A percentile compares a stretch with the other conserved stretches of the same genome.
phyloP scores from a whole-genome alignment of 2,329 filamentous ascomycete genomes.

The Ophiosphaerella korrae region DNA sequence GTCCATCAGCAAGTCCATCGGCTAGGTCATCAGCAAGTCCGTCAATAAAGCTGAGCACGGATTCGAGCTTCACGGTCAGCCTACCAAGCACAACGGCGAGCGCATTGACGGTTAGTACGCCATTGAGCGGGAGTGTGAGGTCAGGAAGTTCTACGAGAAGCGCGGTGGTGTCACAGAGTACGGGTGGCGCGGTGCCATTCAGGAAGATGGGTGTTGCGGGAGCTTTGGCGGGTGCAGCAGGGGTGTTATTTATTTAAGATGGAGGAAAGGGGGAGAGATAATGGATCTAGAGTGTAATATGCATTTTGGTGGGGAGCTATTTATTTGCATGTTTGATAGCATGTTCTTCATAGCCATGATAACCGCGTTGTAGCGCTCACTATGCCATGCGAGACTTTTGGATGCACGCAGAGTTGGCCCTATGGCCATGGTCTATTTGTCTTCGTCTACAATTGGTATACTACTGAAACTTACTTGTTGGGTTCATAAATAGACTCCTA shows the following conservation, averaged over 20 bases:
- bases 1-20: too few relatives aligned
- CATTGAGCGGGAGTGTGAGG: neutral
- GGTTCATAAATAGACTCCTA: too few relatives aligned
- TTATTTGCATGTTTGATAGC: too few relatives aligned
- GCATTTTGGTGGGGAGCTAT: too few relatives aligned
- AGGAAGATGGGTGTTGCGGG: conserved; percentile 23
- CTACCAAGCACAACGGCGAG: conserved; percentile 4
- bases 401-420: too few relatives aligned
- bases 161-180: conserved; percentile 3
- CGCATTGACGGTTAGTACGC: neutral
- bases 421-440: too few relatives aligned
- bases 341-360: too few relatives aligned
- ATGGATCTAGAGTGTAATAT: neutral
- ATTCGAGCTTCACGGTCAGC: neutral
- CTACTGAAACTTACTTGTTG: too few relatives aligned
- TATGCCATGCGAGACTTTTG: too few relatives aligned
- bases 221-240: conserved; percentile 23
- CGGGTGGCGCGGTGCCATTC: conserved; percentile 9
- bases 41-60: neutral
- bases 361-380: too few relatives aligned
- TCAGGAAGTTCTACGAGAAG: conserved; percentile 1
- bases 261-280: neutral
- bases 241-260: conserved; percentile 18
- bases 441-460: too few relatives aligned
- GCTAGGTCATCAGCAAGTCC: neutral